Evolutionary conservation across 345 rosid species (phyloP), one percentile per base, ranked within the genome.

Genomic region (Psidium guajava): DNA sequence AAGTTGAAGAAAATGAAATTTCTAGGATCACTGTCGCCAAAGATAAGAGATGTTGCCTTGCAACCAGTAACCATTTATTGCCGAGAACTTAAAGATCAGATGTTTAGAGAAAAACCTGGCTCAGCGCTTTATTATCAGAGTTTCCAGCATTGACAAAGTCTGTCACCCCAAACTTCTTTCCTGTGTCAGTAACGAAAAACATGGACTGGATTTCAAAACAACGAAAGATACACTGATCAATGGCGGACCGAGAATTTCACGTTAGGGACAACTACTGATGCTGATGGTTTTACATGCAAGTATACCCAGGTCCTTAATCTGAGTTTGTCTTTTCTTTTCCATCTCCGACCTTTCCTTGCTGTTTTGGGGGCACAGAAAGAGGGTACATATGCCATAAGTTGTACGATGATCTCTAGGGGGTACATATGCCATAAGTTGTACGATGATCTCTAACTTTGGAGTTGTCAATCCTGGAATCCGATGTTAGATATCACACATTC

Each of bases 91-190:
- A 58, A 42, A 3, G 44, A 44, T 25, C 40, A 32, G 36, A 44
- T 42, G 73, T 84, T 51, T 32, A 77, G 83, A 84, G 57, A 36
- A 83, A 82, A 83, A 93, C 98, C 97, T 94, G 91, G 90, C 96
- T 93, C 82, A 90, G 88, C 75, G 95, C 83, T 87, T 88, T 92
- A 83, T 91, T 86, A 13, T 88, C 93, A 28, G 85, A 83, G 51
- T 92, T 90, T 88, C 83, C 91, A 52, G 94, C 57, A 89, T 90
- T 89, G 83, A 95, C 89, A 83, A 95, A 96, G 55, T 95, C 98
- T 20, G 98, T 93, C 52, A 95, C 88, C 73, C 99, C 98, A 86
- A 94, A 96, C 44, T 88, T 91, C 82, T 91, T 90, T 28, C 93
- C 98, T 96, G 91, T 15, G 54, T 81, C 25, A 44, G 59, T 21